Conservation (phyloP, 2,329 filamentous ascomycete species). For the Onygenales sp. region DNA sequence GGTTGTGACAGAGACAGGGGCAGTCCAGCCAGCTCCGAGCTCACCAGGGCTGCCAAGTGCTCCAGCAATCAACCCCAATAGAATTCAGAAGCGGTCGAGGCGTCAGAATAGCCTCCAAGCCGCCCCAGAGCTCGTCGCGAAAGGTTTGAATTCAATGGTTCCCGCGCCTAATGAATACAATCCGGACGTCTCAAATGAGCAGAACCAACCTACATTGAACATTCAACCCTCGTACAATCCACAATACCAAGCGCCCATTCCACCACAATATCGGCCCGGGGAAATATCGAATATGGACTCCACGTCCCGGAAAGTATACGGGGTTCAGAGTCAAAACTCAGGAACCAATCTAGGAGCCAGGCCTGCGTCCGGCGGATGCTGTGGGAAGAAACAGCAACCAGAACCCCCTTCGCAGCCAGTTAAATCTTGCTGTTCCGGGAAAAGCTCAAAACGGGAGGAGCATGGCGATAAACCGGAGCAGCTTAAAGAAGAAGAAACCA, state of each 20-base stretch:
- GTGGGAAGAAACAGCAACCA: background rate
- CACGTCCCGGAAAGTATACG: background rate
- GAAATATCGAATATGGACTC: background rate
- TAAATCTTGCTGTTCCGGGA: background rate
- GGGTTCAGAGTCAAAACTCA: background rate
- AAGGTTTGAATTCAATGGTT: background rate
- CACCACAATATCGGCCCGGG: background rate
- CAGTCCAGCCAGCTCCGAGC: constrained; percentile 5
- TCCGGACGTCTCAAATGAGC: background rate
- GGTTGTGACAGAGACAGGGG: constrained; percentile 14
- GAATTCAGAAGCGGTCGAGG: background rate
- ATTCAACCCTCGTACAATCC: background rate
- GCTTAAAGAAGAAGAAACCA: background rate
- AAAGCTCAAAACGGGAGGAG: background rate
- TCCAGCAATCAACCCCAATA: background rate
- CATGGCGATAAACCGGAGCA: background rate
- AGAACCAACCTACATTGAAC: background rate
- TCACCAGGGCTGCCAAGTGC: constrained; percentile 12
- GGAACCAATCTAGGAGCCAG: background rate
- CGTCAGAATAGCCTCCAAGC: constrained; percentile 1
- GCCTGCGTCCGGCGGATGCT: background rate
- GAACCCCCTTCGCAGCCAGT: background rate
- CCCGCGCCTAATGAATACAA: background rate
- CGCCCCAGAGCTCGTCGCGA: background rate
- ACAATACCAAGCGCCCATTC: background rate